A percentile compares a stretch with the other conserved stretches of the same genome.
Conservation (phyloP, 2,329 filamentous ascomycete species). For the Sporothrix schenckii region DNA sequence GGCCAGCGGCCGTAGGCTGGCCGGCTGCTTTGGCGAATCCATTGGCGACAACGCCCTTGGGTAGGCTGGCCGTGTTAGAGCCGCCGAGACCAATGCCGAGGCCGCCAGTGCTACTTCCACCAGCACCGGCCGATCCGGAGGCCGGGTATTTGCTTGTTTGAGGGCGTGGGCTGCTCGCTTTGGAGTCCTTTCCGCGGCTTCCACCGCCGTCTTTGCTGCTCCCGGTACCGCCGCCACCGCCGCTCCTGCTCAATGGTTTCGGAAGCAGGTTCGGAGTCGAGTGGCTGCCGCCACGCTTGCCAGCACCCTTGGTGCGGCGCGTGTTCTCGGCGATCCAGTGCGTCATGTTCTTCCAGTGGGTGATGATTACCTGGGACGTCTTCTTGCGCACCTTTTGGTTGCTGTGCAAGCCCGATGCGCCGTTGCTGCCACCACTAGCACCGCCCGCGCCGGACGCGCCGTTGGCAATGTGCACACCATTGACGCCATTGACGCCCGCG, state of each 20-base stretch:
- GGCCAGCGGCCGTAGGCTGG: constrained; percentile 24
- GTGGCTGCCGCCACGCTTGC: constrained; percentile 56
- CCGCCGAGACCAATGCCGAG: constrained; percentile 2
- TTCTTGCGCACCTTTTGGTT: constrained; percentile 56
- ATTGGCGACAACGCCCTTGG: constrained; percentile 56
- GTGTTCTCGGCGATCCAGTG: constrained; percentile 66
- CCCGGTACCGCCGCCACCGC: constrained; percentile 30
- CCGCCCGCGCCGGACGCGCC: not conserved
- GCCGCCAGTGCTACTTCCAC: constrained; percentile 34
- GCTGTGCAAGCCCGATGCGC: constrained; percentile 37
- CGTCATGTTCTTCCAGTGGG: constrained; percentile 66
- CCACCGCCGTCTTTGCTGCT: constrained; percentile 33
- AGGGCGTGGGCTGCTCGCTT: constrained; percentile 60
- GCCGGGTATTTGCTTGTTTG: constrained; percentile 62
- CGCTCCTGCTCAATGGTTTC: constrained; percentile 51
- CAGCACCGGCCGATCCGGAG: constrained; percentile 42
- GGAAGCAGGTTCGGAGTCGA: constrained; percentile 63
- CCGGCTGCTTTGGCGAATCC: constrained; percentile 47
- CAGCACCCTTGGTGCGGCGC: constrained; percentile 53
- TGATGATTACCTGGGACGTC: constrained; percentile 61
- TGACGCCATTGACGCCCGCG: not conserved
- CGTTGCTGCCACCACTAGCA: not conserved
- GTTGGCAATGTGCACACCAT: not conserved
- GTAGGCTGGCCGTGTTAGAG: constrained; percentile 49
- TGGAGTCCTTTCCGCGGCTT: constrained; percentile 45